These are phyloP conservation scores for Triangularia verruculosa DNA, from an alignment of 2,329 filamentous ascomycete species.

Conservation along the genomic window DNA sequence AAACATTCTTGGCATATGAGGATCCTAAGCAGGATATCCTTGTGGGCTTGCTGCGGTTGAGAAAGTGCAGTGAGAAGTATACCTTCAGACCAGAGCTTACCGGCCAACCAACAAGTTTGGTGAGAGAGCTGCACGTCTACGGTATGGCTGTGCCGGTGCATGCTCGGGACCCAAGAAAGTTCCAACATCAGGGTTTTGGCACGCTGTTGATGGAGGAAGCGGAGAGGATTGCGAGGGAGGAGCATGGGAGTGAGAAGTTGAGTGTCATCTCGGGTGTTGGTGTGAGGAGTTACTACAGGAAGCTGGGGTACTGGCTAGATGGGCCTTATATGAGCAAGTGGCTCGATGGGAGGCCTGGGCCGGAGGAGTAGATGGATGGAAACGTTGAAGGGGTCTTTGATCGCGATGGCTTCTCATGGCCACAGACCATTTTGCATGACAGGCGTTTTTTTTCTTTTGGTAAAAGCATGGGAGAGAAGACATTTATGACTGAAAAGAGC, in stretches of 20 bases:
- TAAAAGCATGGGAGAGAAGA: background rate
- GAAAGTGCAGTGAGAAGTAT: constrained; percentile 88
- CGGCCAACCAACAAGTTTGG: constrained; percentile 84
- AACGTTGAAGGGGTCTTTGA: background rate
- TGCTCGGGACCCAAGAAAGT: constrained; percentile 90
- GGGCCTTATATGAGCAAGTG: constrained; percentile 79
- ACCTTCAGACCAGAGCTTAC: constrained; percentile 87
- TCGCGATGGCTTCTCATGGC: background rate
- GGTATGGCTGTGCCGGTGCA: constrained; percentile 97
- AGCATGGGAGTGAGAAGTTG: constrained; percentile 91
- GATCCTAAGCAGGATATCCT: constrained; percentile 98
- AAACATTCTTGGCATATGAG: constrained; percentile 96
- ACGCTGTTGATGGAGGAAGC: constrained; percentile 97
- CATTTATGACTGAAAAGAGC: background rate
- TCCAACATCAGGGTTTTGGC: constrained; percentile 97
- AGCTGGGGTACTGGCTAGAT: constrained; percentile 89
- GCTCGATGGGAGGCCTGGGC: constrained; percentile 48
- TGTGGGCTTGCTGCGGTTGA: constrained; percentile 81
- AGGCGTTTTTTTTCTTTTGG: background rate
- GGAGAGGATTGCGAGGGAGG: constrained; percentile 88
- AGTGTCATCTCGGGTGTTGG: constrained; percentile 98
- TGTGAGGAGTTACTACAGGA: constrained; percentile 90
- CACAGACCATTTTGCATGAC: background rate
- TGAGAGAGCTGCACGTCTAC: constrained; percentile 94
- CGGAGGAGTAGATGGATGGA: constrained; percentile 5